Base-by-base conservation (phyloP, 805 yeast species). In the Starmera pachycereana region DNA sequence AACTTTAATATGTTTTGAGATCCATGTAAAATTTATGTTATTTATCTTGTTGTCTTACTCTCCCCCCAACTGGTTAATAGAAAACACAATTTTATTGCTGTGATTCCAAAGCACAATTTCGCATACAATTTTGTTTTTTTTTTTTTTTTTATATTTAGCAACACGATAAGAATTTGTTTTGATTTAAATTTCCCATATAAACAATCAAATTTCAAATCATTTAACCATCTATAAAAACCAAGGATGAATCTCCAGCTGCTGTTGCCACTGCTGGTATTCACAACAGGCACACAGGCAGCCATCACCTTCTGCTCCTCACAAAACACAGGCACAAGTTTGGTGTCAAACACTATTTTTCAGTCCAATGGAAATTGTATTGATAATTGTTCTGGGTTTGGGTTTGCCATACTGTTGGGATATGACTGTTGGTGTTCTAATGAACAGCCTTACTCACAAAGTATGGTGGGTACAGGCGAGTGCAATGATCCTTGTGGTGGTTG, bases 391-490 rank as follows among this genome's bases (percentile, higher is more conserved):
- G 72, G 71, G 8, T 69, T 61, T 44, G 65, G 74, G 9, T 74
- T 66, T 42, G 86, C 76, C 13, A 67, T 79, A 33, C 57, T 78
- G 31, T 76, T 64, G 46, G 66, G 63, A n/a, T 44, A 58, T 32
- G 32, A 60, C 36, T 79, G 87, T 54, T 80, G 81, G 80, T 79
- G 87, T 52, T 67, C 83, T 6, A 67, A 78, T 49, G 45, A 50
- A 8, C 56, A 68, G 16, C 85, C 86, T 0, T 62, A 51, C 1
- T 47, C 53, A 13, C 27, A 22, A 6, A 22, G 27, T 8, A 63
- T 77, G 0, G 62, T 61, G 0, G 45, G 50, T 27, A 32, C 62
- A 10, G 36, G 49, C 12, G 37, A 49, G 8, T 69, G 75, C 45
- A 44, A 54, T 30, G 61, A 52, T 11, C 36, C 44, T 13, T 71